Evolutionary conservation across 2,329 filamentous ascomycete genomes (phyloP), one percentile per base, ranked within the genome.

Genomic region (Phyllosticta citrichinensis): DNA sequence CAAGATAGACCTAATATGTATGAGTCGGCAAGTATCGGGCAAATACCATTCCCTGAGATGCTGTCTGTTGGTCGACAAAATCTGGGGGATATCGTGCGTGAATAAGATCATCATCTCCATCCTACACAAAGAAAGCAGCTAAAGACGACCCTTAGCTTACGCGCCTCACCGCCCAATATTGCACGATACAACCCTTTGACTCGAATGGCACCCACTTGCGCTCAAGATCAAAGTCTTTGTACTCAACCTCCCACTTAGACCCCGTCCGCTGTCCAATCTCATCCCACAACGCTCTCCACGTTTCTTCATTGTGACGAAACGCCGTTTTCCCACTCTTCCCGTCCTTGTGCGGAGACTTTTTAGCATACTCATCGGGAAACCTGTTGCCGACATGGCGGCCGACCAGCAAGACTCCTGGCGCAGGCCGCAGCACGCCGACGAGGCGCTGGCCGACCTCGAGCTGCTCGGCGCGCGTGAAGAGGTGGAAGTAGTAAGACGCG

Each of bases 361-460:
- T 14, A 6, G 12, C 56, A 11, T 20, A n/a, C 17, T 24, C n/a
- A 40, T 12, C 40, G 10, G 69, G 63, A 12, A 65, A 64, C 3
- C 65, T 54, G 9, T 68, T 60, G 33, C 81, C 80, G 30, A 81
- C 73, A 33, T 84, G 81, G 12, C 78, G 74, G 33, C 82, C 81
- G 58, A 82, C 77, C 30, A 84, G 77, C 66, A 81, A 73, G 10
- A 76, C 77, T 0, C 76, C 76, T 0, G 75, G 71, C 65, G 76
- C 74, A 19, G 69, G 66, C 11, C 64, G 64, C n/a, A 75, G 65
- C 17, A 77, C 64, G 11, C 57, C 57, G 17, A 71, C 67, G 8
- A 75, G 65, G n/a, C 65, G 65, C 60, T 70, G 72, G 2, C 69
- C 73, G 2, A 69, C 67, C n/a, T 64, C 52, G 25, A 74, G 27